Conservation (phyloP, 148 eudicot genomes). For the Tetragonia tetragonoides region DNA sequence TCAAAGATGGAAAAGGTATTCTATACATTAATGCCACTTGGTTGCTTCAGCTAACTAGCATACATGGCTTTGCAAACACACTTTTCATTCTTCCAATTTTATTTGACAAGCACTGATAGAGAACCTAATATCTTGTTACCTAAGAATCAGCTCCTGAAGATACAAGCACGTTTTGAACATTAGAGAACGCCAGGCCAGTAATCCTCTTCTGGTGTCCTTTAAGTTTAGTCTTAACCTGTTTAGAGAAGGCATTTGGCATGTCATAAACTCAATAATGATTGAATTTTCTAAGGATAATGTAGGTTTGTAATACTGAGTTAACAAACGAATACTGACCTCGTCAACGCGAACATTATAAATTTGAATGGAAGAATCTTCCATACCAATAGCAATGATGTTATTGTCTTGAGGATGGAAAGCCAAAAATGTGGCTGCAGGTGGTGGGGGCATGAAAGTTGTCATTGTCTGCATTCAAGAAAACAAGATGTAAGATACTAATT, state of each 20-base stretch:
- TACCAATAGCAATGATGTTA: slow-evolving; percentile 87
- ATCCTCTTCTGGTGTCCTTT: slow-evolving; percentile 86
- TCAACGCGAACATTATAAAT: slow-evolving; percentile 83
- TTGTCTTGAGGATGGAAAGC: slow-evolving; percentile 90
- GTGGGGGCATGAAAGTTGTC: slow-evolving; percentile 89
- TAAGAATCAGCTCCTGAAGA: slow-evolving; percentile 90
- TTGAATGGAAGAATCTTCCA: slow-evolving; percentile 87
- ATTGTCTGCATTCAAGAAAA: slow-evolving; percentile 56
- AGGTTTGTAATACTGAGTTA: not conserved
- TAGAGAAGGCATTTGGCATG: slow-evolving; percentile 4
- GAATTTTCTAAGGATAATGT: not conserved
- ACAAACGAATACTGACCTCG: slow-evolving; percentile 43
- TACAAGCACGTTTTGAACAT: slow-evolving; percentile 62
- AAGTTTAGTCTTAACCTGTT: slow-evolving; percentile 63
- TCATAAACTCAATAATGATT: not conserved
- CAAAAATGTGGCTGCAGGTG: slow-evolving; percentile 88
- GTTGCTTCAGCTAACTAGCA: not conserved
- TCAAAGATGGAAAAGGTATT: not conserved
- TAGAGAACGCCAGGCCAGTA: slow-evolving; percentile 78
- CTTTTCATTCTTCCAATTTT: not conserved
- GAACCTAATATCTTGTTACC: slow-evolving; percentile 33
- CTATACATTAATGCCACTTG: not conserved
- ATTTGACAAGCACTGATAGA: not conserved
- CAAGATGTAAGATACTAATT: slow-evolving; percentile 7
- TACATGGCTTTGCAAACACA: not conserved